Base-by-base conservation (phyloP, 805 yeast species). In the Vanderwaltozyma verrucispora region DNA sequence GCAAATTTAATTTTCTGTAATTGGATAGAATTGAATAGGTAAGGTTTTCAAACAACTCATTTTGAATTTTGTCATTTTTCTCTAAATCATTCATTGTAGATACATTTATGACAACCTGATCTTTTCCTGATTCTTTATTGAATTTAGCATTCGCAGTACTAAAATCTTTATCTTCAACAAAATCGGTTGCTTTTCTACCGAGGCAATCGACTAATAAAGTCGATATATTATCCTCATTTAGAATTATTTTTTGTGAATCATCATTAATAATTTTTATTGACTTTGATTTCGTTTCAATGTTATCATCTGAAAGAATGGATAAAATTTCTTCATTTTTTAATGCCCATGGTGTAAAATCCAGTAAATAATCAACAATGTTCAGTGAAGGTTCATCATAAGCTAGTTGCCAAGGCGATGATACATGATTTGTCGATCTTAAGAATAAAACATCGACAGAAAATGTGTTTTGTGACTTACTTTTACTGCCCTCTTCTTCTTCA, bases 311-410 rank as follows among this genome's bases (percentile, higher is more conserved):
- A n/a, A 18, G 5, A 3, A 29, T 17, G 16, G 13, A 4, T 10
- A 18, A 3, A 10, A 39, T 21, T 16, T 30, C 32, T 15, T 4
- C 20, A 2, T 30, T 29, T 19, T 30, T 15, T 13, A 38, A 24
- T 13, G 35, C 32, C 53, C 54, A 52, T 1, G 53, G 52, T 2
- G 48, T 36, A 1, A 44, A 36, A 38, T 56, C 56, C 9, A 58
- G 24, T 14, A 49, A 38, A 31, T 45, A 53, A 32, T 58, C 62
- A 4, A 51, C 52, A 10, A 58, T 38, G 29, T 51, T 53, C 27
- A 57, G 36, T 37, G 43, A 50, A 14, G 61, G 63, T 34, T 56
- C 60, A 41, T 58, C 61, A 23, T 47, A 47, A 1, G 63, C 63
- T 16, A 56, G 32, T 35, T 56, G 60, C 57, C 57, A 54, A 17